phyloP scores from a whole-genome alignment of 2,329 filamentous ascomycete genomes.

The Fusarium piperis region DNA sequence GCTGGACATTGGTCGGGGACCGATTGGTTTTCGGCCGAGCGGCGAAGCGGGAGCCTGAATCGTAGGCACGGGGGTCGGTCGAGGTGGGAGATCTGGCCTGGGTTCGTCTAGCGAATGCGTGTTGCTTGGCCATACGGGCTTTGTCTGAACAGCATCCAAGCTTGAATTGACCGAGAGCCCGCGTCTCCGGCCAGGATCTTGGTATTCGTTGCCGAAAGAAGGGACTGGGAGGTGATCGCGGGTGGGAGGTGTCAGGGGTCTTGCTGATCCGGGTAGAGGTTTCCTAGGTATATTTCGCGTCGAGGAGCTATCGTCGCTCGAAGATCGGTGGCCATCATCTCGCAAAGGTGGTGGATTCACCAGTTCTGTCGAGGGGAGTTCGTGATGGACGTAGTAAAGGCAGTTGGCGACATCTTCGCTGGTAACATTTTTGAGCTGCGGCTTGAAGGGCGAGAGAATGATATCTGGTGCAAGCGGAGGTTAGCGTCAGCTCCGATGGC shows the following conservation, averaged over 20 bases:
- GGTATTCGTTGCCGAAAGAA: slow-evolving; percentile 14
- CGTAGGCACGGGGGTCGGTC: slow-evolving; percentile 12
- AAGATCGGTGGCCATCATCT: slow-evolving; percentile 49
- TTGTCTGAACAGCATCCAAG: slow-evolving; percentile 17
- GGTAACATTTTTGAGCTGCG: slow-evolving; percentile 87
- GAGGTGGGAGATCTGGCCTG: slow-evolving; percentile 22
- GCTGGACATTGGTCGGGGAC: slow-evolving; percentile 35
- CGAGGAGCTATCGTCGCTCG: slow-evolving; percentile 56
- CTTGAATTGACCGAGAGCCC: slow-evolving; percentile 35
- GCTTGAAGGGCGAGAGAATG: slow-evolving; percentile 91
- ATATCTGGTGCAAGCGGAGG: slow-evolving; percentile 69
- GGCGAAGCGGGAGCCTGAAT: slow-evolving; percentile 30
- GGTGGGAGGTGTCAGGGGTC: slow-evolving; percentile 41
- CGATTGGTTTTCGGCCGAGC: slow-evolving; percentile 44
- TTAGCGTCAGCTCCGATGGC: slow-evolving; percentile 32
- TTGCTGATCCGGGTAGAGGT: slow-evolving; percentile 54
- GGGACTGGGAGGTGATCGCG: slow-evolving; percentile 31
- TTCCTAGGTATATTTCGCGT: slow-evolving; percentile 62
- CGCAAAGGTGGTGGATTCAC: slow-evolving; percentile 37
- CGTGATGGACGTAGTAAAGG: slow-evolving; percentile 89
- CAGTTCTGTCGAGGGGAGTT: slow-evolving; percentile 63
- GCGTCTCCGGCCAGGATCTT: slow-evolving; percentile 22
- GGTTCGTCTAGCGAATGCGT: slow-evolving; percentile 16
- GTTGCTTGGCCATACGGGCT: slow-evolving; percentile 15
- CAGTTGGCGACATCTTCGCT: slow-evolving; percentile 86